Conservation (phyloP, 2,329 filamentous ascomycete genomes). For the Stenocarpella maydis region DNA sequence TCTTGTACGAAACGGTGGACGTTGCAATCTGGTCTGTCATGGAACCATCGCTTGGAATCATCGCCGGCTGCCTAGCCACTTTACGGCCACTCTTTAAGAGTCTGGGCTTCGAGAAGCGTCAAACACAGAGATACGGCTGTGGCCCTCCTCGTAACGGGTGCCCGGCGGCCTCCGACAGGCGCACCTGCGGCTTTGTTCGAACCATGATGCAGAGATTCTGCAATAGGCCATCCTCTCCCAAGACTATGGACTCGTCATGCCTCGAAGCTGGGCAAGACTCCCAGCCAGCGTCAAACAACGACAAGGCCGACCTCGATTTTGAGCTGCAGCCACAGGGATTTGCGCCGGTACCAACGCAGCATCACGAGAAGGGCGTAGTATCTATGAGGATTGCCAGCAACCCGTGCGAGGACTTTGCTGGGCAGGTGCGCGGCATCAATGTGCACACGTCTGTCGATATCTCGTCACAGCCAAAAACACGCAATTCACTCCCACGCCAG, state of each 20-base stretch:
- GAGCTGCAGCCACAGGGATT: neutral
- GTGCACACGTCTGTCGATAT: slow-evolving; percentile 20
- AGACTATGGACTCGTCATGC: neutral
- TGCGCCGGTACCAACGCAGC: neutral
- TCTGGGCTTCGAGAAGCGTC: slow-evolving; percentile 7
- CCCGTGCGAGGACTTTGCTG: slow-evolving; percentile 6
- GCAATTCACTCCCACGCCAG: neutral
- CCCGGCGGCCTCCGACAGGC: neutral
- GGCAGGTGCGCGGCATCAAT: neutral
- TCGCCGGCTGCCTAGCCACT: slow-evolving; percentile 45
- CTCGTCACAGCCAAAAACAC: neutral
- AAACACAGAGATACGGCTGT: slow-evolving; percentile 21
- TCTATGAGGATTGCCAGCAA: neutral
- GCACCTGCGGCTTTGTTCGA: neutral
- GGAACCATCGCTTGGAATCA: slow-evolving; percentile 49
- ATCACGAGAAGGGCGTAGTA: neutral
- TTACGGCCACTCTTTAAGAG: slow-evolving; percentile 40
- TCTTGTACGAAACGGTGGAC: slow-evolving; percentile 46
- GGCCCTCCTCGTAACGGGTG: slow-evolving; percentile 2
- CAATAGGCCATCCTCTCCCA: neutral
- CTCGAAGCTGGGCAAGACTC: neutral
- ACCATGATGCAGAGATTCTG: slow-evolving; percentile 18
- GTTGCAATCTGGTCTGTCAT: slow-evolving; percentile 50
- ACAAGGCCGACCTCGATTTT: slow-evolving; percentile 15
- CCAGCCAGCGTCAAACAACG: neutral